phyloP scores from a whole-genome alignment of 441 rosid genomes.

The Isatis lusitanica region DNA sequence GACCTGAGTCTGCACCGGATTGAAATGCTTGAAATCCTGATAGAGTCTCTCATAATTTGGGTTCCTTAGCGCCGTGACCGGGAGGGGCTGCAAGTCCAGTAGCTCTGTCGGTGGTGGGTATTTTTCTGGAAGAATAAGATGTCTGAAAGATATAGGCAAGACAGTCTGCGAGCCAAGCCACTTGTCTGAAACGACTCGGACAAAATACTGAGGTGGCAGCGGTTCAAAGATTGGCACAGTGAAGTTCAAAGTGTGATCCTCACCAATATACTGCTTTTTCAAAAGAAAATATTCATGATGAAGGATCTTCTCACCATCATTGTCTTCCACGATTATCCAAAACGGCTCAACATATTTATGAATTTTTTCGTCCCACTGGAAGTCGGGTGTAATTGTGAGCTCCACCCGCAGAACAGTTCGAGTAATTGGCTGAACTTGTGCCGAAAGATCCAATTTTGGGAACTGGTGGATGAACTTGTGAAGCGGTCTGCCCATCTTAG shows the following conservation, averaged over 20 bases:
- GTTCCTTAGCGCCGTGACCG: constrained; percentile 90
- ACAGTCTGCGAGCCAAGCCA: constrained; percentile 94
- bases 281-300: constrained; percentile 90
- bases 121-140: constrained; percentile 94
- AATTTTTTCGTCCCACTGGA: constrained; percentile 90
- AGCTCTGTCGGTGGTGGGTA: constrained; percentile 97
- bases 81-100: constrained; percentile 88
- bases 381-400: constrained; percentile 87
- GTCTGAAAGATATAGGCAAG: constrained; percentile 87
- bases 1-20: constrained; percentile 98
- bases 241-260: constrained; percentile 85
- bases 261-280: constrained; percentile 83
- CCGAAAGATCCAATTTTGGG: constrained; percentile 79
- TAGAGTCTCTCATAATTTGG: constrained; percentile 83
- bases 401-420: constrained; percentile 82
- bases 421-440: constrained; percentile 88
- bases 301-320: constrained; percentile 85
- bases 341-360: constrained; percentile 95
- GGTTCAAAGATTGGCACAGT: constrained; percentile 94
- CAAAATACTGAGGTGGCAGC: constrained; percentile 89
- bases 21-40: constrained; percentile 83
- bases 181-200: constrained; percentile 85
- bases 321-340: constrained; percentile 96
- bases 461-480: constrained; percentile 88
- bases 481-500: constrained; percentile 91